Evolutionary conservation across 2,329 filamentous ascomycete genomes (phyloP).

Genomic region (Calonectria pseudoturangicola): DNA sequence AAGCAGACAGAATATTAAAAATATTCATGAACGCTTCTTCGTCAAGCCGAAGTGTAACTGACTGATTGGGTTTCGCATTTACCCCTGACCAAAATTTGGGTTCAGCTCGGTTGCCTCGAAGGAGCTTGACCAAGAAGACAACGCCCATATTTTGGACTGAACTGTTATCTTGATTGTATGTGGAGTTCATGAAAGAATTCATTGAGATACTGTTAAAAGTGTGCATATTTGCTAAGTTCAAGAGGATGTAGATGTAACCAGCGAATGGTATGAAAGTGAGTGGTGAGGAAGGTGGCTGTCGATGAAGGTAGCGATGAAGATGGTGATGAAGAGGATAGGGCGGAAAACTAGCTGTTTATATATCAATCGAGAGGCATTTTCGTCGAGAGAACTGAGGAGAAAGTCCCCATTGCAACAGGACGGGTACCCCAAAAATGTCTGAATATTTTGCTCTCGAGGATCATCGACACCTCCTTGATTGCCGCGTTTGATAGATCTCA

Average conservation of each 20-base stretch:
- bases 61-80: constrained; percentile 41
- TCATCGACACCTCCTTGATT: neutral
- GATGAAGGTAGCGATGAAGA: neutral
- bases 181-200: neutral
- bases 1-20: constrained; percentile 52
- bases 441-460: neutral
- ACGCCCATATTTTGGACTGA: neutral
- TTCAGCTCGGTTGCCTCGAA: constrained; percentile 41
- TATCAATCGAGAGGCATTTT: neutral
- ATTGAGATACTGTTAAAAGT: neutral
- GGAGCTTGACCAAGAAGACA: neutral
- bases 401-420: neutral
- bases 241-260: neutral
- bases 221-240: neutral
- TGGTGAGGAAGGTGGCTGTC: no score
- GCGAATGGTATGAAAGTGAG: neutral
- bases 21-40: constrained; percentile 46
- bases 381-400: neutral
- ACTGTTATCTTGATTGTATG: neutral
- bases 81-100: constrained; percentile 52
- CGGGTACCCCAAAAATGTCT: neutral
- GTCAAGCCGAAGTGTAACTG: constrained; percentile 46
- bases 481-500: neutral
- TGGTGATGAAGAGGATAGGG: neutral
- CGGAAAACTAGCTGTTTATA: neutral